Evolutionary conservation across 768 basidiomycete species (phyloP).

Genomic region (Leucosporidium scottii): DNA sequence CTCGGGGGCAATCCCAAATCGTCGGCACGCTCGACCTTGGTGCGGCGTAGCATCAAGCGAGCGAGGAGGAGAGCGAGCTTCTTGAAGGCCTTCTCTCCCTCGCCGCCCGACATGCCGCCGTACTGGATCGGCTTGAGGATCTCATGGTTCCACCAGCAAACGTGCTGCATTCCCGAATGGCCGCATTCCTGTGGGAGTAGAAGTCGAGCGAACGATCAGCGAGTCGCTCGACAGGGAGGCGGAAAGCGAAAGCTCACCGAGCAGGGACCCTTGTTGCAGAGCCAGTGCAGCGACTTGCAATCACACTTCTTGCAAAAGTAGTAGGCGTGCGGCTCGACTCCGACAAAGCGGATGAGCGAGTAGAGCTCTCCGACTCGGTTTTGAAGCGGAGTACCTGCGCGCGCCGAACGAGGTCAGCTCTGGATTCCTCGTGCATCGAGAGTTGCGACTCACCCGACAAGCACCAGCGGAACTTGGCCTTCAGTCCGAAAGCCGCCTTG

Average conservation of each 20-base stretch:
- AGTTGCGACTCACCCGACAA: slow-evolving; percentile 50
- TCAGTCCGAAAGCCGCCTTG: slow-evolving; percentile 87
- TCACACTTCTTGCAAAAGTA: slow-evolving; percentile 91
- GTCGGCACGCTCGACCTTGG: slow-evolving; percentile 85
- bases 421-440: neutral
- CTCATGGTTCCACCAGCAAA: slow-evolving; percentile 95
- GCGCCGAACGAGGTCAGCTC: neutral
- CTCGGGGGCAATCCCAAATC: slow-evolving; percentile 92
- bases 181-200: slow-evolving; percentile 38
- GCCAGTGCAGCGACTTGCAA: slow-evolving; percentile 95
- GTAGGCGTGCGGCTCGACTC: slow-evolving; percentile 80
- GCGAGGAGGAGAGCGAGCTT: slow-evolving; percentile 84
- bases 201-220: neutral
- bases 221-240: neutral
- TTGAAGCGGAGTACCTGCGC: slow-evolving; percentile 76
- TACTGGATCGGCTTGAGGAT: slow-evolving; percentile 88
- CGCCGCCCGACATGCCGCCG: slow-evolving; percentile 64
- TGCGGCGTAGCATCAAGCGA: slow-evolving; percentile 73
- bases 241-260: slow-evolving; percentile 46
- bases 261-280: slow-evolving; percentile 66
- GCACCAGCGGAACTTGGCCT: slow-evolving; percentile 82
- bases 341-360: slow-evolving; percentile 65
- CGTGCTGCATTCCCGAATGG: slow-evolving; percentile 49
- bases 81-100: slow-evolving; percentile 77
- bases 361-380: slow-evolving; percentile 93